Evolutionary conservation across 345 rosid species (phyloP).

Genomic region (Sisymbrium irio): DNA sequence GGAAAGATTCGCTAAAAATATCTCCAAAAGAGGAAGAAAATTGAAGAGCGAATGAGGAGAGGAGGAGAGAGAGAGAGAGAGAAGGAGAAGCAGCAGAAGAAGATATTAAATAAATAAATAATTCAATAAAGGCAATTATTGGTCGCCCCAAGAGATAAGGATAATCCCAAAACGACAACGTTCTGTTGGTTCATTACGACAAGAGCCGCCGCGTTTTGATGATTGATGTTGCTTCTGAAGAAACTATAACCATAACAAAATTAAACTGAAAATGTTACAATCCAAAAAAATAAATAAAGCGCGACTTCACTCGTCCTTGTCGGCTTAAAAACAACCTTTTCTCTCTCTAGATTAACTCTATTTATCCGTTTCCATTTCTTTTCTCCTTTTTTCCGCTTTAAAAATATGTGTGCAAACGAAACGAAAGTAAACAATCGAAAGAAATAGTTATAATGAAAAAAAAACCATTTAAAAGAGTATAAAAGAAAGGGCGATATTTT

Average conservation of each 20-base stretch:
- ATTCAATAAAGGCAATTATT: conserved; percentile 17
- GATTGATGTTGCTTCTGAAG: conserved; percentile 28
- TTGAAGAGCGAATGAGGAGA: conserved; percentile 12
- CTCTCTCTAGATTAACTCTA: background rate
- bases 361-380: conserved; percentile 2
- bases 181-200: conserved; percentile 28
- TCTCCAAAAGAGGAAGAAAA: background rate
- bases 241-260: background rate
- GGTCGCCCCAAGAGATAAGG: conserved; percentile 33
- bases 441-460: background rate
- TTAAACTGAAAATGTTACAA: background rate
- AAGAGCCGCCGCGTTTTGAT: conserved; percentile 37
- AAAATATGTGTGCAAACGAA: background rate
- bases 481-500: background rate
- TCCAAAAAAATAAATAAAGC: background rate
- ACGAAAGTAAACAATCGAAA: no score
- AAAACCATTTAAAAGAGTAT: background rate
- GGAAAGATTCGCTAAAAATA: conserved; percentile 20
- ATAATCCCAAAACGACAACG: conserved; percentile 31
- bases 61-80: background rate
- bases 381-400: background rate
- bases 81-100: background rate
- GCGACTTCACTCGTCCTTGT: conserved; percentile 29
- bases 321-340: conserved; percentile 11
- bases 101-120: no score